These are phyloP conservation scores for Aeschynomene evenia DNA, from an alignment of 306 rosid genomes.

Conservation along the genomic window DNA sequence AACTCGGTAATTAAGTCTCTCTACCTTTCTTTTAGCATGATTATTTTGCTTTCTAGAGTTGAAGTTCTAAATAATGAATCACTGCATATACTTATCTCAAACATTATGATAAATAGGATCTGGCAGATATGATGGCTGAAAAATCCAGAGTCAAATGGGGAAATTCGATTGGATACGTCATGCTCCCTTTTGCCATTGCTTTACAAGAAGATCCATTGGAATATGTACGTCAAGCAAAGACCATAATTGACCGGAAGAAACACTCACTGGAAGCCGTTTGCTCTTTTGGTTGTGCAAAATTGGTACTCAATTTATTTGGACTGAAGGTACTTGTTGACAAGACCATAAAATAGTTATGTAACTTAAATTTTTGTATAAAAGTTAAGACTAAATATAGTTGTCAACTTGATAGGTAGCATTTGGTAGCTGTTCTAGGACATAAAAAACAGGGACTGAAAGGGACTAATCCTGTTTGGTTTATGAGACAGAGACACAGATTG, in stretches of 20 bases:
- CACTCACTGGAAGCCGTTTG: constrained; percentile 53
- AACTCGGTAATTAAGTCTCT: too few relatives aligned
- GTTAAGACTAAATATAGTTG: too few relatives aligned
- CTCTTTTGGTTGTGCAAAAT: constrained; percentile 25
- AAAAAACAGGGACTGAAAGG: too few relatives aligned
- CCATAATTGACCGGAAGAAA: constrained; percentile 52
- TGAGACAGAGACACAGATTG: too few relatives aligned
- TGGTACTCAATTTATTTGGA: constrained; percentile 43
- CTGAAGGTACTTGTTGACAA: constrained; percentile 38
- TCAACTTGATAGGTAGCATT: too few relatives aligned
- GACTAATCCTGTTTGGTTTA: too few relatives aligned
- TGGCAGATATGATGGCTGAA: constrained; percentile 67
- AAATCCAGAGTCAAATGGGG: constrained; percentile 65
- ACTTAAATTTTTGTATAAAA: background rate
- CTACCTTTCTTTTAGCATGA: background rate
- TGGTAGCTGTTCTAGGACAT: too few relatives aligned
- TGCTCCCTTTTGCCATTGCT: constrained; percentile 46
- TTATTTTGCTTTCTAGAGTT: background rate
- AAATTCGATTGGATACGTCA: constrained; percentile 48
- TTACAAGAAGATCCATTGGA: constrained; percentile 52
- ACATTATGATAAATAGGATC: constrained; percentile 34
- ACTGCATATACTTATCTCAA: background rate
- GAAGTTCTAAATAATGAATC: background rate
- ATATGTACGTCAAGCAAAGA: constrained; percentile 58
- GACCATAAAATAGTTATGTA: background rate